Evolutionary conservation across 768 basidiomycete genomes (phyloP).

Genomic region (Calocera cornea): DNA sequence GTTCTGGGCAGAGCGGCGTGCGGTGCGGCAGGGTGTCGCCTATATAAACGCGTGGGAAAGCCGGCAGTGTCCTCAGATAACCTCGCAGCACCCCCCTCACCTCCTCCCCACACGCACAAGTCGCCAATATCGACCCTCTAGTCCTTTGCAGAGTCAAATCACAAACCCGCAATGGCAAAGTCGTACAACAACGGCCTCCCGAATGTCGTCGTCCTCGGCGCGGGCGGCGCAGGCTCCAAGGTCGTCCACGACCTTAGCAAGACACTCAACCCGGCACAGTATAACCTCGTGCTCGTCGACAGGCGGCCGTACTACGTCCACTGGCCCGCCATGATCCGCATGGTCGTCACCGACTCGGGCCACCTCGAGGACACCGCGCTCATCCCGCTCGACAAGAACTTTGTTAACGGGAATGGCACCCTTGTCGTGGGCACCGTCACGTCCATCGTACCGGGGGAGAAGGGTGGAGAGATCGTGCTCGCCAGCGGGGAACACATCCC

Average conservation of each 20-base stretch:
- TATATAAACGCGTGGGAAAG: no score
- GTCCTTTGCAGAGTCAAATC: no score
- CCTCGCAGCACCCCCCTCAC: no score
- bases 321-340: slow-evolving; percentile 38
- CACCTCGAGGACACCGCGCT: slow-evolving; percentile 33
- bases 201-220: slow-evolving; percentile 40
- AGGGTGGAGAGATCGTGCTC: slow-evolving; percentile 38
- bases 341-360: slow-evolving; percentile 35
- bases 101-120: no score
- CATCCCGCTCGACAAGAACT: slow-evolving; percentile 30
- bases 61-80: no score
- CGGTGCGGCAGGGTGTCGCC: no score
- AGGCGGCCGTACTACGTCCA: slow-evolving; percentile 37
- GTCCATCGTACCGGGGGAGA: slow-evolving; percentile 7
- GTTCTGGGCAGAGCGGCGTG: no score
- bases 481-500: slow-evolving; percentile 35
- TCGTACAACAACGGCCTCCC: not conserved
- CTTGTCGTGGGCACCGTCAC: slow-evolving; percentile 8
- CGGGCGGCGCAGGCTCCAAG: slow-evolving; percentile 39
- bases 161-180: no score
- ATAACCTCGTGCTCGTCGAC: slow-evolving; percentile 43
- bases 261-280: slow-evolving; percentile 35
- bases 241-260: slow-evolving; percentile 37
- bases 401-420: slow-evolving; percentile 8
- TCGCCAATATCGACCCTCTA: no score